phyloP scores from a whole-genome alignment of 2,329 filamentous ascomycete genomes.

The Fusarium sacchari region DNA sequence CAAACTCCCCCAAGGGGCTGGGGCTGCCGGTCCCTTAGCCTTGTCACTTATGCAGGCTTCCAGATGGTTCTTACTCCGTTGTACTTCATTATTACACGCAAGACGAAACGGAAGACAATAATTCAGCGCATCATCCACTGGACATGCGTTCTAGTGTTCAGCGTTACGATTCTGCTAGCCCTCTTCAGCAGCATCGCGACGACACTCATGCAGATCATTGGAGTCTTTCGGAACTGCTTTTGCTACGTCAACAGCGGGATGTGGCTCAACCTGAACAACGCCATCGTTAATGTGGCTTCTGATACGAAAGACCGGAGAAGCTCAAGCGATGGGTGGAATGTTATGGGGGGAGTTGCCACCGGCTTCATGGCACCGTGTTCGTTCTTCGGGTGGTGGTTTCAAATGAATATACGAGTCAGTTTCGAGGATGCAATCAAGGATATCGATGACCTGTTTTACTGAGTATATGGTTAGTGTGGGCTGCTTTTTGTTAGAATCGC shows the following conservation, averaged over 20 bases:
- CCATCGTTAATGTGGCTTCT: not conserved
- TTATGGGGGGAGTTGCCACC: not conserved
- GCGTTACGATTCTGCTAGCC: not conserved
- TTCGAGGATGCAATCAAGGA: not conserved
- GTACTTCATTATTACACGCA: not conserved
- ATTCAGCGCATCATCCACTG: not conserved
- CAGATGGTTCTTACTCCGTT: not conserved
- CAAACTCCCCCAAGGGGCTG: not conserved
- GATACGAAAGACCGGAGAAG: not conserved
- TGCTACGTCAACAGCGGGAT: not conserved
- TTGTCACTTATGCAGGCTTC: not conserved
- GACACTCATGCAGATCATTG: not conserved
- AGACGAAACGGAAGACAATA: not conserved
- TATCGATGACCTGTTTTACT: not conserved
- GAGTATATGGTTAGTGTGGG: not conserved
- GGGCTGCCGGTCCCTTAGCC: not conserved
- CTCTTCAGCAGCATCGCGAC: not conserved
- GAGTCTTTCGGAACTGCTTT: not conserved
- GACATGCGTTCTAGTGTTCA: not conserved
- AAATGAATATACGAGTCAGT: not conserved
- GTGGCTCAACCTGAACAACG: not conserved
- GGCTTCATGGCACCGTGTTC: not conserved
- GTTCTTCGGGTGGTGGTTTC: not conserved
- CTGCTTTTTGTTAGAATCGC: fast-evolving
- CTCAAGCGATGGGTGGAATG: not conserved